phyloP scores from a whole-genome alignment of 768 basidiomycete species.

The Hirschioporus abietinus region DNA sequence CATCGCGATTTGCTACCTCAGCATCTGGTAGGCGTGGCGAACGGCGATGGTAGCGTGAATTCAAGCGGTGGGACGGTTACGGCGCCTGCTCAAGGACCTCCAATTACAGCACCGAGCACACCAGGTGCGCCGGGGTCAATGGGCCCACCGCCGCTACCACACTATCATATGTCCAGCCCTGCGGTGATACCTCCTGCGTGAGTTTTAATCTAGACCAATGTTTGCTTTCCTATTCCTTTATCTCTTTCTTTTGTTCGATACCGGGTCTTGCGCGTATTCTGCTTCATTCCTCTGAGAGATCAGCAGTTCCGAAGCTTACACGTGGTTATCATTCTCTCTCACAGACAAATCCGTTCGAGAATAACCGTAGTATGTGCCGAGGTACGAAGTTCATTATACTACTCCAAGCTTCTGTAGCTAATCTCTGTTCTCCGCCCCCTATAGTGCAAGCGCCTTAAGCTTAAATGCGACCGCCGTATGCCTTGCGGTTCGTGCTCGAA shows the following conservation, averaged over 20 bases:
- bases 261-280: not conserved
- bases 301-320: not conserved
- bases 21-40: not conserved
- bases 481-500: slow-evolving; percentile 79
- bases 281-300: not conserved
- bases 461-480: slow-evolving; percentile 75
- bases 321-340: not conserved
- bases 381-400: slow-evolving; percentile 34
- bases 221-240: not conserved
- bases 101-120: not conserved
- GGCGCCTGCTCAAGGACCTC: not conserved
- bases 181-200: not conserved
- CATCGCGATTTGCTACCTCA: not conserved
- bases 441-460: slow-evolving; percentile 81
- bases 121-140: not conserved
- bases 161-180: not conserved
- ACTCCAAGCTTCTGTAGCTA: not conserved
- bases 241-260: not conserved
- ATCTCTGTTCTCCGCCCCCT: slow-evolving; percentile 10
- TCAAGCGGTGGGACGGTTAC: not conserved
- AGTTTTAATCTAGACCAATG: not conserved
- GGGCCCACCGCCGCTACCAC: not conserved
- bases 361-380: slow-evolving; percentile 81
- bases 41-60: not conserved
- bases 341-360: slow-evolving; percentile 65